Percentiles rank a stretch among this genome's conserved stretches.
These are phyloP conservation scores for Hypsizygus marmoreus DNA, from an alignment of 768 basidiomycete species.

Conservation along the genomic window DNA sequence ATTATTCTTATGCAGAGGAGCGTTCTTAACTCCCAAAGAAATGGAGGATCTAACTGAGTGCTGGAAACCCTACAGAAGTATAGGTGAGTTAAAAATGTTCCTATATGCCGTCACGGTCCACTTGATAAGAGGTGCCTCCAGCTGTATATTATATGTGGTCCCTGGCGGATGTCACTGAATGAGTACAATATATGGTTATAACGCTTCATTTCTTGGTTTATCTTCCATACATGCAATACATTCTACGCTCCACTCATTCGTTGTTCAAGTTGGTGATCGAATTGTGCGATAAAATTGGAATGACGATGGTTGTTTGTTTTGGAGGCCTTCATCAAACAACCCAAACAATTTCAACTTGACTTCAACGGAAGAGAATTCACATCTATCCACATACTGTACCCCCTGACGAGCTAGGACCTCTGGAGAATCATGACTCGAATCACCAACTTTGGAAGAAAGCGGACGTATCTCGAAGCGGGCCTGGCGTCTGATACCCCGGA, in stretches of 20 bases:
- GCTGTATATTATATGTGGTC: slow-evolving; percentile 91
- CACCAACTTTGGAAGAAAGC: slow-evolving; percentile 74
- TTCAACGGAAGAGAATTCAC: too few relatives aligned
- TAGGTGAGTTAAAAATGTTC: slow-evolving; percentile 51
- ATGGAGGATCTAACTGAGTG: slow-evolving; percentile 75
- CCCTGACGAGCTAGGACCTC: too few relatives aligned
- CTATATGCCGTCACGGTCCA: slow-evolving; percentile 1
- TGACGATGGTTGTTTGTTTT: too few relatives aligned
- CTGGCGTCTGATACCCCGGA: slow-evolving; percentile 33
- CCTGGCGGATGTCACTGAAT: slow-evolving; percentile 46
- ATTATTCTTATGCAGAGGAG: slow-evolving; percentile 52
- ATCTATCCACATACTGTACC: too few relatives aligned
- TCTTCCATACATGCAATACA: too few relatives aligned
- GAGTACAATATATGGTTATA: too few relatives aligned
- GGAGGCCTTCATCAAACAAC: too few relatives aligned
- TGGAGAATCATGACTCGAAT: slow-evolving; percentile 86
- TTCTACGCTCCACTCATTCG: too few relatives aligned
- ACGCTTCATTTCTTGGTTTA: too few relatives aligned
- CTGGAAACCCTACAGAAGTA: slow-evolving; percentile 83
- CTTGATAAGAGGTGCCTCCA: slow-evolving; percentile 23
- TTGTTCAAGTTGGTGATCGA: too few relatives aligned
- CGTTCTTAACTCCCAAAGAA: slow-evolving; percentile 75
- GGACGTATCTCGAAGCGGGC: slow-evolving; percentile 69
- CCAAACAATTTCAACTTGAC: too few relatives aligned
- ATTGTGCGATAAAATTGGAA: too few relatives aligned